phyloP scores from a whole-genome alignment of 352 stramenopile genomes.

The Phytopythium delawarense region DNA sequence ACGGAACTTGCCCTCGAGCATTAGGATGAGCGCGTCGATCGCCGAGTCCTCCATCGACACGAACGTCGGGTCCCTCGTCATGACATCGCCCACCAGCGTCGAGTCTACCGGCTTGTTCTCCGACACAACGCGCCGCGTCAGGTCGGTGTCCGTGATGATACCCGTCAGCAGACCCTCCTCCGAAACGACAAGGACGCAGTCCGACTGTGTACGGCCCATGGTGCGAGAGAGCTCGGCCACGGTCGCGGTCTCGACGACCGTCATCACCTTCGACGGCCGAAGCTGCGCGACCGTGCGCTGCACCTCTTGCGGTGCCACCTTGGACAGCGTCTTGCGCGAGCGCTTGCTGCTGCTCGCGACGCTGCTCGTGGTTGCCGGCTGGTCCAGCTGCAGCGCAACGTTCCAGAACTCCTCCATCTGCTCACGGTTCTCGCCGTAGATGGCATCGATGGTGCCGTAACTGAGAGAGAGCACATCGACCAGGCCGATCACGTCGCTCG shows the following conservation, averaged over 20 bases:
- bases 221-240: conserved; percentile 85
- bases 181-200: conserved; percentile 92
- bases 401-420: conserved; percentile 91
- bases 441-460: conserved; percentile 85
- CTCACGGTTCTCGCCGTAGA: conserved; percentile 84
- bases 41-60: conserved; percentile 79
- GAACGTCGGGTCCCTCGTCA: conserved; percentile 84
- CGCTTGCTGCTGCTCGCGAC: conserved; percentile 30
- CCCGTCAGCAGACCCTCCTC: conserved; percentile 86
- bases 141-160: conserved; percentile 94
- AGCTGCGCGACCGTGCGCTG: conserved; percentile 79
- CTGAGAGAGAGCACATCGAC: conserved; percentile 84
- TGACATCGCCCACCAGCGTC: conserved; percentile 70
- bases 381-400: conserved; percentile 74
- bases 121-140: conserved; percentile 79
- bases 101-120: conserved; percentile 70
- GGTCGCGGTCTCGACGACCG: conserved; percentile 66
- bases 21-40: conserved; percentile 80
- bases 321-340: conserved; percentile 53
- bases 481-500: conserved; percentile 67
- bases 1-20: conserved; percentile 87
- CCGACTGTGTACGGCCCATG: conserved; percentile 88
- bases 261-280: conserved; percentile 87
- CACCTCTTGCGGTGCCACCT: conserved; percentile 57
- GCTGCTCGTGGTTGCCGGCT: conserved; percentile 34